Conservation (phyloP, 225 moss, liverwort and hornwort genomes). For the Sphagnum tenellum region DNA sequence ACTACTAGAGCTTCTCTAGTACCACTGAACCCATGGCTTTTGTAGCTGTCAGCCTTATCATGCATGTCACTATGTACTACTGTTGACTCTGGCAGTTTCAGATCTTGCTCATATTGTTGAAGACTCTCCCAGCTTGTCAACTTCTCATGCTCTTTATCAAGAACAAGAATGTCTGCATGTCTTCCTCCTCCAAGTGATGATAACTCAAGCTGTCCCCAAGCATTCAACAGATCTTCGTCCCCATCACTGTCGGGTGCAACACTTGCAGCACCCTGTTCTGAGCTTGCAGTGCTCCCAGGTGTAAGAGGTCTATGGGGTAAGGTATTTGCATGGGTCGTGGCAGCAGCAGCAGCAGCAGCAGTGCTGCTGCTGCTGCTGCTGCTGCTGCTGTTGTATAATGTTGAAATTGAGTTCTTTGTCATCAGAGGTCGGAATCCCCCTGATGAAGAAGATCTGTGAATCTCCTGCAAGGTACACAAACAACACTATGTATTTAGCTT, state of each 20-base stretch:
- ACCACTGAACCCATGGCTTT: too few relatives aligned
- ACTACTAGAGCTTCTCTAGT: too few relatives aligned
- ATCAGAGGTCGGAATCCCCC: slow-evolving; percentile 43
- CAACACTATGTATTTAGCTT: too few relatives aligned
- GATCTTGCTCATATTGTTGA: not conserved
- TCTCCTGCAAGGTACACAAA: slow-evolving; percentile 13
- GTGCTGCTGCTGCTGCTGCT: too few relatives aligned
- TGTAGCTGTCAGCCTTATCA: too few relatives aligned
- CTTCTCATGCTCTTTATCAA: slow-evolving; percentile 21
- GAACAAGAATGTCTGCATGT: slow-evolving; percentile 22
- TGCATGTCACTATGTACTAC: too few relatives aligned
- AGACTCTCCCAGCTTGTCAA: slow-evolving; percentile 11
- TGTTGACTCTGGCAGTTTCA: too few relatives aligned
- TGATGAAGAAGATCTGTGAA: slow-evolving; percentile 26
- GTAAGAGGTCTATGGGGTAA: slow-evolving; percentile 31
- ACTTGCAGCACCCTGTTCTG: slow-evolving; percentile 32
- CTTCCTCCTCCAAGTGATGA: slow-evolving; percentile 11
- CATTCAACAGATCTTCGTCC: slow-evolving; percentile 22
- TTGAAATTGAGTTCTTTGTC: slow-evolving; percentile 38
- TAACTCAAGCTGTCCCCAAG: slow-evolving; percentile 20
- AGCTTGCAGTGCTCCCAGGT: slow-evolving; percentile 47
- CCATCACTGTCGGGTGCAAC: slow-evolving; percentile 37
- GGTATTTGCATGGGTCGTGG: slow-evolving; percentile 19
- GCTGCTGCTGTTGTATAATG: slow-evolving; percentile 30
- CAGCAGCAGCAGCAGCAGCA: too few relatives aligned